A percentile compares a stretch with the other conserved stretches of the same genome.
Conservation (phyloP, 2,329 filamentous ascomycete species). For the Capronia epimyces region DNA sequence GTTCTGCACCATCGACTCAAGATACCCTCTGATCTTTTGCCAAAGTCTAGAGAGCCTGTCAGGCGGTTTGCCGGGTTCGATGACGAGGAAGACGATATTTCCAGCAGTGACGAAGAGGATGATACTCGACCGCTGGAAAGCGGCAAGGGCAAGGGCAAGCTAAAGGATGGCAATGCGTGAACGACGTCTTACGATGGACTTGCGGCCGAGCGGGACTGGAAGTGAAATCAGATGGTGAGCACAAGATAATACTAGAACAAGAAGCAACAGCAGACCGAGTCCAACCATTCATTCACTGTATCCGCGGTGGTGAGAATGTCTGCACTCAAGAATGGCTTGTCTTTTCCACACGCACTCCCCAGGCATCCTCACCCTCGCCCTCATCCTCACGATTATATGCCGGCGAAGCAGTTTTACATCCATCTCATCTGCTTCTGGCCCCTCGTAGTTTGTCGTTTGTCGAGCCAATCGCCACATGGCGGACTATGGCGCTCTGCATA, state of each 20-base stretch:
- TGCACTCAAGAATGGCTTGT: too few species aligned
- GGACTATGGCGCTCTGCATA: slow-evolving; percentile 2
- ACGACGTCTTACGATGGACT: not conserved
- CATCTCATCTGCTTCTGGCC: too few species aligned
- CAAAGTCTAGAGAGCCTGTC: slow-evolving; percentile 24
- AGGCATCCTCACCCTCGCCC: too few species aligned
- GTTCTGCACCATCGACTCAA: slow-evolving; percentile 29
- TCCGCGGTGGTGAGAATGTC: too few species aligned
- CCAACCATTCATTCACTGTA: too few species aligned
- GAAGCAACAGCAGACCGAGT: too few species aligned
- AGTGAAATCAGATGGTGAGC: too few species aligned
- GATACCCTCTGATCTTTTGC: slow-evolving; percentile 24
- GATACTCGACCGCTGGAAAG: slow-evolving; percentile 30
- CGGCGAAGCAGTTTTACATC: too few species aligned
- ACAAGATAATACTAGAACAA: too few species aligned
- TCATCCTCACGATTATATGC: too few species aligned
- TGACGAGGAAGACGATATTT: slow-evolving; percentile 44
- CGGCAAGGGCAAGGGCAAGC: slow-evolving; percentile 16
- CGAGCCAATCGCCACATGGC: not conserved
- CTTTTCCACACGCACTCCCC: too few species aligned
- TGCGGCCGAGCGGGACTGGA: too few species aligned
- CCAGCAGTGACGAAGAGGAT: slow-evolving; percentile 41
- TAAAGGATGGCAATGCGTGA: not conserved
- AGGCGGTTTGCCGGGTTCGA: slow-evolving; percentile 45
- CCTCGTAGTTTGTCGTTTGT: not conserved